phyloP scores from a whole-genome alignment of 345 rosid genomes.

The Fremontodendron californicum region DNA sequence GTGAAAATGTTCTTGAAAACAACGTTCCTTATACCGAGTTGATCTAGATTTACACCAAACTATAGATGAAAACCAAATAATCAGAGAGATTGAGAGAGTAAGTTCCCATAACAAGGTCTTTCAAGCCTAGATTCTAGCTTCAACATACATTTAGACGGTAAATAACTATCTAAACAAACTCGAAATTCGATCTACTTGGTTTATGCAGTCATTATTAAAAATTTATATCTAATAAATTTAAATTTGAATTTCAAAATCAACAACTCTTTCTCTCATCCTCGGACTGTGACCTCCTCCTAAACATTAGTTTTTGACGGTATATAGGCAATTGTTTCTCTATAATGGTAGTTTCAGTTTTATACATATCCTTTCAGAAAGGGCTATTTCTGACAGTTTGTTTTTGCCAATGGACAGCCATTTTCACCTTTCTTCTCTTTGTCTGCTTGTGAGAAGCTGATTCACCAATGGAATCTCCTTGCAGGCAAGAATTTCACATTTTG shows the following conservation, averaged over 20 bases:
- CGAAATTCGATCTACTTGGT: too few species aligned
- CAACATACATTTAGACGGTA: background rate
- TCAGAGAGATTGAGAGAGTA: background rate
- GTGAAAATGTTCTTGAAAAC: background rate
- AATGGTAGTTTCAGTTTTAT: background rate
- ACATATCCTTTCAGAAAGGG: background rate
- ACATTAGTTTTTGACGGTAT: too few species aligned
- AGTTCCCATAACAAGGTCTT: background rate
- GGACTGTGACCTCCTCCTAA: too few species aligned
- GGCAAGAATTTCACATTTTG: background rate
- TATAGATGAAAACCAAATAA: background rate
- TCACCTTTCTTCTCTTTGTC: background rate
- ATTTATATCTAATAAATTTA: too few species aligned
- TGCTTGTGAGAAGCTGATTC: background rate
- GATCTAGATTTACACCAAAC: background rate
- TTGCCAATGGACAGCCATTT: background rate
- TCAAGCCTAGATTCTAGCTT: background rate
- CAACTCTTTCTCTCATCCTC: too few species aligned
- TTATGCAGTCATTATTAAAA: too few species aligned
- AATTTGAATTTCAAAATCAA: too few species aligned
- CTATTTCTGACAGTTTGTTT: background rate
- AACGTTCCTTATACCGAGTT: background rate
- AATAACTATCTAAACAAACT: background rate
- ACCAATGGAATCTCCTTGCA: background rate
- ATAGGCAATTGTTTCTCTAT: background rate